Evolutionary conservation across 2,329 filamentous ascomycete species (phyloP).

Genomic region (Epichloe gansuensis): DNA sequence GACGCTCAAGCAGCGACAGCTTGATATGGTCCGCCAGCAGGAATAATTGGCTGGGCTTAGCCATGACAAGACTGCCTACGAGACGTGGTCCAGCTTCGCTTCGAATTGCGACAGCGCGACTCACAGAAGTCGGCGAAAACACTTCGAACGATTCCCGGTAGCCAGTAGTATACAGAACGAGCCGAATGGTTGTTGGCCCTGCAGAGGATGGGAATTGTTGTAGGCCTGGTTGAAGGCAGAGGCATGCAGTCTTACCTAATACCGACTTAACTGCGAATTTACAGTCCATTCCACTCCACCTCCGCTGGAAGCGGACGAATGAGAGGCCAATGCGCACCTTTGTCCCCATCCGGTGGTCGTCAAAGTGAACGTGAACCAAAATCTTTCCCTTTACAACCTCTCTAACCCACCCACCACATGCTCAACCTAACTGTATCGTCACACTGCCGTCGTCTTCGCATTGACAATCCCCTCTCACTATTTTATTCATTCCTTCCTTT

Average conservation of each 20-base stretch:
- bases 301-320: neutral
- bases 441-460: neutral
- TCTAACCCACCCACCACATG: neutral
- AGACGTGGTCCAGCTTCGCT: neutral
- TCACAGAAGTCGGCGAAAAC: too few species aligned
- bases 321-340: neutral
- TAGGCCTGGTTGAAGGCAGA: too few species aligned
- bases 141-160: too few species aligned
- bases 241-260: too few species aligned
- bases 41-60: constrained; percentile 64
- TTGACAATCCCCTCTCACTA: neutral
- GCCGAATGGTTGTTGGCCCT: too few species aligned
- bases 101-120: too few species aligned
- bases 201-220: too few species aligned
- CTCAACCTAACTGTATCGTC: neutral
- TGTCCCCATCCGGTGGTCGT: neutral
- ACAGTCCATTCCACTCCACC: too few species aligned
- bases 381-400: neutral
- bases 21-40: constrained; percentile 96
- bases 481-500: neutral
- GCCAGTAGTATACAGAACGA: too few species aligned
- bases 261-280: too few species aligned
- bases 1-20: constrained; percentile 81
- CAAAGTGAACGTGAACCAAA: neutral
- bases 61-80: constrained; percentile 15